Evolutionary conservation across 306 rosid species (phyloP).

Genomic region (Begonia loranthoides): DNA sequence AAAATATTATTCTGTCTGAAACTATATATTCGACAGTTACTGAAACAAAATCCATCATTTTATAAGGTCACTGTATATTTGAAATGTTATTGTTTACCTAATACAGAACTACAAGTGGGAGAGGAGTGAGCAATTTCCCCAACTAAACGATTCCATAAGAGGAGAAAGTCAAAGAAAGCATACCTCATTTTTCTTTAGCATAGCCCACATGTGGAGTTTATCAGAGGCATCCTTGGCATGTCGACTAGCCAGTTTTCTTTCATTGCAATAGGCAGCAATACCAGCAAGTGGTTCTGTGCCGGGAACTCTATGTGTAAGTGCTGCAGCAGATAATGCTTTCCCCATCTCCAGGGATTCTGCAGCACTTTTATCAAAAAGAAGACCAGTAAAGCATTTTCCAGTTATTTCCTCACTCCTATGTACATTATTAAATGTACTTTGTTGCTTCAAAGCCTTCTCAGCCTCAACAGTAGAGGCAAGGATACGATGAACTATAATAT

Average conservation of each 20-base stretch:
- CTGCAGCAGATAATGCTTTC: slow-evolving; percentile 58
- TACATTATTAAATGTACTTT: slow-evolving; percentile 15
- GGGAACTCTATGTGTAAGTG: slow-evolving; percentile 55
- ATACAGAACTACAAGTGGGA: neutral
- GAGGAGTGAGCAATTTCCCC: neutral
- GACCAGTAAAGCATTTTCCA: slow-evolving; percentile 59
- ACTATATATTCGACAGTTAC: too few species aligned
- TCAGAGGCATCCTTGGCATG: slow-evolving; percentile 70
- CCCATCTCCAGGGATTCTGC: slow-evolving; percentile 54
- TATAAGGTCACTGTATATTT: too few species aligned
- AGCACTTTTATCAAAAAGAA: slow-evolving; percentile 43
- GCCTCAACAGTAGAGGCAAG: slow-evolving; percentile 76
- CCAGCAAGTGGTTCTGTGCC: slow-evolving; percentile 29
- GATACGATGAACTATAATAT: slow-evolving; percentile 76
- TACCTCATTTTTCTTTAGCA: slow-evolving; percentile 66
- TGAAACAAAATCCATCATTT: too few species aligned
- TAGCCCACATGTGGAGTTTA: slow-evolving; percentile 62
- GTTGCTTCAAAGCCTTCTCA: slow-evolving; percentile 45
- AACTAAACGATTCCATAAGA: too few species aligned
- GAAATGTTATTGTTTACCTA: neutral
- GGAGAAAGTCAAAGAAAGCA: neutral
- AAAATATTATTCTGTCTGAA: too few species aligned
- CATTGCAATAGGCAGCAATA: slow-evolving; percentile 63
- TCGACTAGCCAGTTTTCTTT: slow-evolving; percentile 62
- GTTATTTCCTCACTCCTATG: slow-evolving; percentile 15